A percentile compares a stretch with the other conserved stretches of the same genome.
Evolutionary conservation across 441 rosid species (phyloP).

Genomic region (Metrosideros polymorpha): DNA sequence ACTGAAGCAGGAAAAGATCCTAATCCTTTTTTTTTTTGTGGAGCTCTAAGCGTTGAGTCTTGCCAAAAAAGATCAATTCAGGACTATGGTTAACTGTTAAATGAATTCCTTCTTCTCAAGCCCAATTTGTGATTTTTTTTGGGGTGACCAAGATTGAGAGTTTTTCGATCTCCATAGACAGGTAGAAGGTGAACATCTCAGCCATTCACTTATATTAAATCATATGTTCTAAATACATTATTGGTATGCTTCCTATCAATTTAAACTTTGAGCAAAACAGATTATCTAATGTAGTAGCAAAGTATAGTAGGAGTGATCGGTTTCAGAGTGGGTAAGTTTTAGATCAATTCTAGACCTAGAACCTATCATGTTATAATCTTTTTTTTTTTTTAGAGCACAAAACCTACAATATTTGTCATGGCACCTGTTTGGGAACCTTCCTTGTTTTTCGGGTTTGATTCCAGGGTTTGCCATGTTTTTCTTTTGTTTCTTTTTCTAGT

Average conservation of each 20-base stretch:
- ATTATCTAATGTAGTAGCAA: neutral
- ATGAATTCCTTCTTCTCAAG: neutral
- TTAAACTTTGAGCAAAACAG: neutral
- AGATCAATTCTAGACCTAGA: too few relatives aligned
- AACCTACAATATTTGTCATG: too few relatives aligned
- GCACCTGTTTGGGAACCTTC: too few relatives aligned
- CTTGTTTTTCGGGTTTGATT: too few relatives aligned
- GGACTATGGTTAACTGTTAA: neutral
- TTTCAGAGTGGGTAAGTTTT: too few relatives aligned
- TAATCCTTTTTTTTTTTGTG: too few relatives aligned
- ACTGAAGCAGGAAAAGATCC: neutral
- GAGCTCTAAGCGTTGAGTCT: neutral
- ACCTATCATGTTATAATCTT: too few relatives aligned
- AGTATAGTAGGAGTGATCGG: too few relatives aligned
- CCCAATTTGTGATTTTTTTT: neutral
- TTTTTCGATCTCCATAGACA: neutral
- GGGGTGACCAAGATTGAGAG: neutral
- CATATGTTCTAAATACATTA: neutral
- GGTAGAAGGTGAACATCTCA: neutral
- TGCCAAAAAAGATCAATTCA: neutral
- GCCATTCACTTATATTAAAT: neutral
- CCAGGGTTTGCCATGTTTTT: too few relatives aligned
- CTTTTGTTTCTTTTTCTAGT: too few relatives aligned
- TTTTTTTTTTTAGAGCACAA: too few relatives aligned
- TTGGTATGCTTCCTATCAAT: accelerated